Base-by-base conservation (phyloP, 1,284 basidiomycete species). In the Cutaneotrichosporon cutaneum region DNA sequence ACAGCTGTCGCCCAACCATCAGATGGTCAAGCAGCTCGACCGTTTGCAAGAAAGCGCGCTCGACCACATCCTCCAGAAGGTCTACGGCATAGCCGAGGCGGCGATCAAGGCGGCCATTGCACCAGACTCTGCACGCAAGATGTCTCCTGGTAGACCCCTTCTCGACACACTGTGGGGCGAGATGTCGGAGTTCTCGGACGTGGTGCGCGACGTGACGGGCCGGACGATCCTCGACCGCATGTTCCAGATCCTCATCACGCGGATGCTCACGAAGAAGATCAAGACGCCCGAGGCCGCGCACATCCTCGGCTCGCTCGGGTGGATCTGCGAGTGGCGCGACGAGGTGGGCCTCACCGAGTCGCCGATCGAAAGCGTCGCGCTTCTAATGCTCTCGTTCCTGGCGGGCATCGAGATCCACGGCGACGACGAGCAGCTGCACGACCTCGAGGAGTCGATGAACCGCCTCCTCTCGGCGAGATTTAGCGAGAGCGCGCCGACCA, bases 231-330 rank as follows among this genome's bases (percentile, higher is more conserved):
- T 62, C 18, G 47, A 54, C 11, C 52, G 61, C 16, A 54, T 59
- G 56, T 55, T 55, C 39, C 61, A 62, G 54, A 42, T 54, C 18
- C 44, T 62, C 36, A 54, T 62, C 39, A 45, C 54, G 57, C 47
- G 54, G 39, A 56, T 62, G 21, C 53, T 62, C 22, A 30, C 48
- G 3, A 26, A 26, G 22, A 54, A 59, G 36, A 62, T 62, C 54
- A n/a, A 35, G 32, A n/a, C 54, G 42, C 16, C 36, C 36, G 47
- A 54, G 16, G 61, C 61, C 1, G 35, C 33, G 1, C 36, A 53
- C 39, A 26, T 35, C 14, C 51, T 42, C n/a, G 35, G 18, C 21
- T 44, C 39, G 7, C 58, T 59, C 18, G 39, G 45, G 24, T 58
- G 54, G 53, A 47, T 50, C 2, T 27, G 24, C 39, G 61, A 58